A percentile compares a stretch with the other conserved stretches of the same genome.
Conservation (phyloP, 2,329 filamentous ascomycete genomes). For the Passalora sequoiae region DNA sequence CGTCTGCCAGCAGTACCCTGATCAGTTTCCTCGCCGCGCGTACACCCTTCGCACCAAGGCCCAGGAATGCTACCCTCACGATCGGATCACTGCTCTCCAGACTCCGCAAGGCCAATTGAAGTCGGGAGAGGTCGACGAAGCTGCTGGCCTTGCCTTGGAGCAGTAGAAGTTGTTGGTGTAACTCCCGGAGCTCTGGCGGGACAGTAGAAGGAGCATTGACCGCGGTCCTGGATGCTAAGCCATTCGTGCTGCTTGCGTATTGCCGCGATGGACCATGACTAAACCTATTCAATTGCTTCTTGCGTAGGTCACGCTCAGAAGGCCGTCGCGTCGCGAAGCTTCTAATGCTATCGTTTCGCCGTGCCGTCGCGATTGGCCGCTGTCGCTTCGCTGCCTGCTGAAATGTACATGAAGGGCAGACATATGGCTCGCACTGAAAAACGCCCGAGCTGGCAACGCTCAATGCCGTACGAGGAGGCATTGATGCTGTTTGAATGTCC, state of each 20-base stretch:
- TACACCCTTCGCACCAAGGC: constrained; percentile 31
- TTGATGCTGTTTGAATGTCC: background rate
- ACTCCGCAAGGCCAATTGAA: constrained; percentile 67
- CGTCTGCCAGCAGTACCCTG: constrained; percentile 52
- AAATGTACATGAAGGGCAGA: constrained; percentile 23
- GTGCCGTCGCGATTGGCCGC: background rate
- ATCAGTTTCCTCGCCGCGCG: constrained; percentile 60
- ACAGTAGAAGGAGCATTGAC: constrained; percentile 52
- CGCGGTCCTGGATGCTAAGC: constrained; percentile 48
- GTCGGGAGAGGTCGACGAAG: constrained; percentile 61
- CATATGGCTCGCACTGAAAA: constrained; percentile 13
- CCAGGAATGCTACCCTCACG: constrained; percentile 51
- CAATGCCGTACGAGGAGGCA: constrained; percentile 17
- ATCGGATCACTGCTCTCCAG: constrained; percentile 51
- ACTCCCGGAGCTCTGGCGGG: constrained; percentile 50
- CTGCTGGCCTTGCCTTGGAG: constrained; percentile 58
- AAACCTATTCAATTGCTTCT: background rate
- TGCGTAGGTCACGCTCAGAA: too few species aligned
- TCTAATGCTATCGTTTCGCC: background rate
- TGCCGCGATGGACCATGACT: background rate
- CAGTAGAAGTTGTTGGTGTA: constrained; percentile 55
- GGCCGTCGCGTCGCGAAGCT: background rate
- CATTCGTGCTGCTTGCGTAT: constrained; percentile 28
- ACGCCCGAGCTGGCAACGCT: constrained; percentile 7
- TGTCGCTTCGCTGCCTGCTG: constrained; percentile 1